Evolutionary conservation across 257 asterid species (phyloP).

Genomic region (Scutellaria galericulata): DNA sequence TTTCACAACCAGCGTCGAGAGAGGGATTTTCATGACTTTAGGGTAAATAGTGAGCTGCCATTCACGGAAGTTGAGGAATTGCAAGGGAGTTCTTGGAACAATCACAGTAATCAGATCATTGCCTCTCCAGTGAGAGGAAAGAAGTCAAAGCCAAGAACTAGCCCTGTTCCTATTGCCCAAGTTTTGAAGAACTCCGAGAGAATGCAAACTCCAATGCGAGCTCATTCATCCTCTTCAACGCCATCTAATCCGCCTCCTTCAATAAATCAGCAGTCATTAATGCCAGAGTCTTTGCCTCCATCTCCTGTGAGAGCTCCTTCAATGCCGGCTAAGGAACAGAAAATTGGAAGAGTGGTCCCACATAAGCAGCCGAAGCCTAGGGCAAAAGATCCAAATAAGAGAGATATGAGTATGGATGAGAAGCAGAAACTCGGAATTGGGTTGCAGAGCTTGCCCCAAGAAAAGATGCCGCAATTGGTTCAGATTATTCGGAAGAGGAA

Average conservation of each 20-base stretch:
- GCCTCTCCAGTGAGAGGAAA: slow-evolving; percentile 52
- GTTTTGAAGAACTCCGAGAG: slow-evolving; percentile 54
- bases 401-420: slow-evolving; percentile 95
- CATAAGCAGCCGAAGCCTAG: slow-evolving; percentile 86
- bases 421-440: slow-evolving; percentile 93
- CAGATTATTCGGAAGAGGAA: slow-evolving; percentile 86
- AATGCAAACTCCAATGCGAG: slow-evolving; percentile 45
- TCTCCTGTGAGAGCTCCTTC: slow-evolving; percentile 68
- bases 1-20: slow-evolving; percentile 41
- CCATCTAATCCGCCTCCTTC: slow-evolving; percentile 49
- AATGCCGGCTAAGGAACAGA: slow-evolving; percentile 46
- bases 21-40: slow-evolving; percentile 36
- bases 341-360: slow-evolving; percentile 33
- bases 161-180: slow-evolving; percentile 42
- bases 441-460: slow-evolving; percentile 91
- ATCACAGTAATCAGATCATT: slow-evolving; percentile 41
- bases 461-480: slow-evolving; percentile 92
- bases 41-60: slow-evolving; percentile 36
- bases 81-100: slow-evolving; percentile 86
- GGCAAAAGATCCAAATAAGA: slow-evolving; percentile 83
- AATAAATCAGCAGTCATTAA: slow-evolving; percentile 31
- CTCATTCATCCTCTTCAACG: slow-evolving; percentile 79
- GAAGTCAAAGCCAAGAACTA: slow-evolving; percentile 48
- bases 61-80: slow-evolving; percentile 56
- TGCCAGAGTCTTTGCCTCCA: slow-evolving; percentile 48